Conservation (phyloP, 2,329 filamentous ascomycete species). For the Pseudogymnoascus sp. region DNA sequence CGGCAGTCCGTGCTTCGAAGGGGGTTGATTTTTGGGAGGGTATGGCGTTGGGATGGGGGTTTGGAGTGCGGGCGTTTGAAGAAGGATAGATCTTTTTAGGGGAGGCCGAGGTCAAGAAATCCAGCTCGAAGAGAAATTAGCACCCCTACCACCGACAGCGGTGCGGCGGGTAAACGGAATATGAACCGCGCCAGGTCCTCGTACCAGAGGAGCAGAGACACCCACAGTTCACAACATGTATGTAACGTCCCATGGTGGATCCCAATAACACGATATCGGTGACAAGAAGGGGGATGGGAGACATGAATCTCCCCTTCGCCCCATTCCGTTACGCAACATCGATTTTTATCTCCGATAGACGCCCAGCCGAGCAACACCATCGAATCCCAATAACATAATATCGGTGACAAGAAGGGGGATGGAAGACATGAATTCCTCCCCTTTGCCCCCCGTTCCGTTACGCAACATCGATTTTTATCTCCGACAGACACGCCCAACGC, state of each 20-base stretch:
- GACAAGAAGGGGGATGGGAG: not conserved
- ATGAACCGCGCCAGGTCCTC: constrained; percentile 1
- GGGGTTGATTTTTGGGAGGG: not conserved
- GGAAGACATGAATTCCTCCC: not conserved
- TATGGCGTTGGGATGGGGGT: not conserved
- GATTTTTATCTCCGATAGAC: not conserved
- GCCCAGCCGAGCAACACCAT: not conserved
- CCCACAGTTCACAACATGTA: not conserved
- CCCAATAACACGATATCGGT: not conserved
- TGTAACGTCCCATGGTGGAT: not conserved
- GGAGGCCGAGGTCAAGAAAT: not conserved
- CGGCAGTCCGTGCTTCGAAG: not conserved
- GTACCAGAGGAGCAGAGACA: not conserved
- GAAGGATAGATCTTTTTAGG: not conserved
- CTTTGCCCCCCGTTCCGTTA: not conserved
- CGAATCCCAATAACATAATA: not conserved
- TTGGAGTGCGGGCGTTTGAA: not conserved
- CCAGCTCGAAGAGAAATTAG: not conserved
- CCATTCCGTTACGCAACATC: not conserved
- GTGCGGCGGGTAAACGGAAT: constrained; percentile 3
- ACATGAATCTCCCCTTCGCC: not conserved
- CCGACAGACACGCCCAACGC: not conserved
- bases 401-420: not conserved
- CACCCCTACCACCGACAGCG: not conserved
- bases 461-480: not conserved